These are phyloP conservation scores for Saksenaea vasiformis DNA, from an alignment of 371 early-diverging fungal genomes.

Conservation along the genomic window DNA sequence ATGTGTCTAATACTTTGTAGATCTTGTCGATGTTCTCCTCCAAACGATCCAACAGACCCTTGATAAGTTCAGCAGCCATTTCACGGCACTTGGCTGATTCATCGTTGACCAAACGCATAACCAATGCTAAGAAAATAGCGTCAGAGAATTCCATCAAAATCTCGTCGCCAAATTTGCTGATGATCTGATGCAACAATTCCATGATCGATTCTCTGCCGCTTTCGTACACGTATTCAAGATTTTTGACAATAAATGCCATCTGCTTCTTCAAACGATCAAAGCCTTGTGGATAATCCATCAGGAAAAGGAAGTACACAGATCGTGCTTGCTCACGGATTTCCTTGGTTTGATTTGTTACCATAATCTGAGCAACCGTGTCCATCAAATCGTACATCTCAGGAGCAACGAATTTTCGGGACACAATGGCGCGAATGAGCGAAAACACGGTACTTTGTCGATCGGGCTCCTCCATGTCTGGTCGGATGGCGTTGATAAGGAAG, in stretches of 20 bases:
- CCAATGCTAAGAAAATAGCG: conserved; percentile 82
- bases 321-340: conserved; percentile 86
- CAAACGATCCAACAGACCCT: conserved; percentile 62
- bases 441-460: conserved; percentile 86
- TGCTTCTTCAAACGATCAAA: conserved; percentile 74
- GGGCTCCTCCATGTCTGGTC: conserved; percentile 88
- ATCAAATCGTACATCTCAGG: conserved; percentile 92
- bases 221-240: conserved; percentile 88
- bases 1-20: conserved; percentile 68
- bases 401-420: conserved; percentile 82
- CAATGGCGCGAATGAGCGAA: conserved; percentile 81
- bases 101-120: conserved; percentile 86
- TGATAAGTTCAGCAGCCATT: conserved; percentile 80
- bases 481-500: conserved; percentile 75
- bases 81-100: conserved; percentile 89
- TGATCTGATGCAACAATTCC: conserved; percentile 77
- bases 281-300: conserved; percentile 94
- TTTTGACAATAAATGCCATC: conserved; percentile 85
- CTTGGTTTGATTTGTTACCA: conserved; percentile 84
- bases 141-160: conserved; percentile 76
- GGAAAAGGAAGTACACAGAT: conserved; percentile 80
- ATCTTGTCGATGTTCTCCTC: conserved; percentile 54
- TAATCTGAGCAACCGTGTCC: conserved; percentile 72
- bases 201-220: conserved; percentile 88
- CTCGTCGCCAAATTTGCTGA: conserved; percentile 77